A percentile compares a stretch with the other conserved stretches of the same genome.
These are phyloP conservation scores for Macroventuria anomochaeta DNA, from an alignment of 2,329 filamentous ascomycete genomes.

Conservation along the genomic window DNA sequence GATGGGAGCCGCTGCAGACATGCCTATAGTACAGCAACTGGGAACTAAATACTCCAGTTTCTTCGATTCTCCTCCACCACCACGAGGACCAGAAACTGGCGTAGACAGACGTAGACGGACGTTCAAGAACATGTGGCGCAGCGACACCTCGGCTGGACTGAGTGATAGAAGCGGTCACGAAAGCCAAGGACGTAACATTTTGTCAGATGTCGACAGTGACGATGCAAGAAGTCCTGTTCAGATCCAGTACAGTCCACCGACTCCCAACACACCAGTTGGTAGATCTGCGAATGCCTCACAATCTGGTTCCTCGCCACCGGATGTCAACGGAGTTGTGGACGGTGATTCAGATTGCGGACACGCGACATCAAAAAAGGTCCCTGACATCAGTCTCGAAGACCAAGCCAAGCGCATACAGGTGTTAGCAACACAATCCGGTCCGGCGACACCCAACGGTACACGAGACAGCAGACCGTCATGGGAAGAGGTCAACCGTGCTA, in stretches of 20 bases:
- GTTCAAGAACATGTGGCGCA: constrained; percentile 45
- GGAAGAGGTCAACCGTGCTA: constrained; percentile 47
- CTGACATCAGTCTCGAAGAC: constrained; percentile 26
- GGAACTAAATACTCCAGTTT: constrained; percentile 44
- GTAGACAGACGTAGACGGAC: constrained; percentile 38
- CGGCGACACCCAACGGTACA: constrained; percentile 52
- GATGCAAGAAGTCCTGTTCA: constrained; percentile 41
- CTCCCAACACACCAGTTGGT: constrained; percentile 33
- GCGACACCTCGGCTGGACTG: constrained; percentile 39
- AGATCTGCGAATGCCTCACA: constrained; percentile 6
- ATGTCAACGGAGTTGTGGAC: constrained; percentile 24
- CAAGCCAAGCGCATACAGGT: constrained; percentile 39
- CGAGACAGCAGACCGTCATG: constrained; percentile 47
- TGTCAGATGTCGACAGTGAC: constrained; percentile 44
- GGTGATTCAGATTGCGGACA: constrained; percentile 13
- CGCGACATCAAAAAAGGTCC: constrained; percentile 12
- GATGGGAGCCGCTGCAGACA: constrained; percentile 47
- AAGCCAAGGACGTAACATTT: constrained; percentile 23
- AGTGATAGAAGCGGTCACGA: constrained; percentile 41
- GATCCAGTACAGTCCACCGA: constrained; percentile 44
- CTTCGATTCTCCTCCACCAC: constrained; percentile 46
- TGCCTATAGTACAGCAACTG: constrained; percentile 56
- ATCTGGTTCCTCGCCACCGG: constrained; percentile 14
- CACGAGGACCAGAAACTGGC: constrained; percentile 37
- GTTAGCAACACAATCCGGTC: constrained; percentile 52